Evolutionary conservation across 495 filamentous ascomycete genomes (phyloP).

Genomic region (Lasiosphaeria ovina): DNA sequence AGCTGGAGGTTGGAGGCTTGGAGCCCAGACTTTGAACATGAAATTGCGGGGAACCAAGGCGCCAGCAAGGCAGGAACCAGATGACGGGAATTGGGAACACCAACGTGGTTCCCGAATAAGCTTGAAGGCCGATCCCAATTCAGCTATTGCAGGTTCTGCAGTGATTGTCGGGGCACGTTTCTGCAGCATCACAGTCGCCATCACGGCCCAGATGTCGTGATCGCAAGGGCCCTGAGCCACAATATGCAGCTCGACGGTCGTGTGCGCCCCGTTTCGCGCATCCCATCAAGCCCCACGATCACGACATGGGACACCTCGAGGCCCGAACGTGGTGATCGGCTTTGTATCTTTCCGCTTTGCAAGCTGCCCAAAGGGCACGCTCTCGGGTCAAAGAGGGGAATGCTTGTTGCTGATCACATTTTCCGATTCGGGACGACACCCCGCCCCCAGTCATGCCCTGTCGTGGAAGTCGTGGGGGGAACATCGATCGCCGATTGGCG

Average conservation of each 20-base stretch:
- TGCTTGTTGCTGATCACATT: not conserved
- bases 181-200: not conserved
- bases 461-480: not conserved
- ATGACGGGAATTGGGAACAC: no score
- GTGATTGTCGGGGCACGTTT: conserved; percentile 1
- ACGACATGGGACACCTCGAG: not conserved
- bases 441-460: not conserved
- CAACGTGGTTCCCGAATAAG: not conserved
- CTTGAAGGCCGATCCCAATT: not conserved
- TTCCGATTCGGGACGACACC: not conserved
- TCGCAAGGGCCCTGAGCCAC: not conserved
- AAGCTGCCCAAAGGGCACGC: not conserved
- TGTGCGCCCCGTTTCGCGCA: not conserved
- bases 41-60: no score
- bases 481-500: not conserved
- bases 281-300: not conserved
- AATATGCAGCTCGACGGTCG: not conserved
- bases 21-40: no score
- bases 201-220: not conserved
- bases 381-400: not conserved
- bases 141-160: not conserved
- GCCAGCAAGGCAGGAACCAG: no score
- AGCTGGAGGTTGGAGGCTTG: no score
- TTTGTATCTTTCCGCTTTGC: not conserved
- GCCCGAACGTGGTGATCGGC: not conserved